Percentiles rank a stretch among this genome's conserved stretches.
Evolutionary conservation across 352 stramenopile genomes (phyloP).

Genomic region (Pythium aquatile): DNA sequence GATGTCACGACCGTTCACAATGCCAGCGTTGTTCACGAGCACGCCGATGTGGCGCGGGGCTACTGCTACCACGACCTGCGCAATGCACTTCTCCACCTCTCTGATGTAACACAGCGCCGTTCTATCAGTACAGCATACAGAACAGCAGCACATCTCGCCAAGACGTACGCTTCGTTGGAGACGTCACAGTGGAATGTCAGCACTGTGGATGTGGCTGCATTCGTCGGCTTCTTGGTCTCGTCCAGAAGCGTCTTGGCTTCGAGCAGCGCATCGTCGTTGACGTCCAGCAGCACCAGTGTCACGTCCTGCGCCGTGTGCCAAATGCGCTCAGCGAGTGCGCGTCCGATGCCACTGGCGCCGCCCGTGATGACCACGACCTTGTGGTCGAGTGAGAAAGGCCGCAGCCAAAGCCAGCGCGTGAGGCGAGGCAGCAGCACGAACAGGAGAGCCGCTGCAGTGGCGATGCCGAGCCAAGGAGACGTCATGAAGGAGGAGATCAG

Average conservation of each 20-base stretch:
- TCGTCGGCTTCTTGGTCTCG: not conserved
- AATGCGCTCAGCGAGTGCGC: slow-evolving; percentile 34
- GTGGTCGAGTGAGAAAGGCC: slow-evolving; percentile 43
- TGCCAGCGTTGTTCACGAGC: slow-evolving; percentile 37
- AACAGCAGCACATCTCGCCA: not conserved
- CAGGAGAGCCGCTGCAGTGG: not conserved
- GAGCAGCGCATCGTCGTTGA: slow-evolving; percentile 40
- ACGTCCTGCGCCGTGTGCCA: slow-evolving; percentile 28
- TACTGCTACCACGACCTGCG: slow-evolving; percentile 11
- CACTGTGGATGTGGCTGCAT: not conserved
- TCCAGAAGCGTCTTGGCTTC: slow-evolving; percentile 25
- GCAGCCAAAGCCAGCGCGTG: slow-evolving; percentile 46
- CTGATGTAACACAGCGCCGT: slow-evolving; percentile 5
- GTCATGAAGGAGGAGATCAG: not conserved
- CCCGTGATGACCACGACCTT: slow-evolving; percentile 71
- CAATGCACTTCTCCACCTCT: slow-evolving; percentile 21
- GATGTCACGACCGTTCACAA: slow-evolving; percentile 28
- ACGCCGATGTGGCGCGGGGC: slow-evolving; percentile 25
- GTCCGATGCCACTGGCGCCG: slow-evolving; percentile 53
- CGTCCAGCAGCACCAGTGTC: slow-evolving; percentile 63
- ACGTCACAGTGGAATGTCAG: slow-evolving; percentile 30
- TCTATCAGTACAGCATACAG: not conserved
- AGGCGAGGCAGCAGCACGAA: slow-evolving; percentile 27
- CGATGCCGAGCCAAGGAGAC: not conserved
- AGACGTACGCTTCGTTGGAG: slow-evolving; percentile 21